Evolutionary conservation across 345 rosid genomes (phyloP).

Genomic region (Sapria himalayana): DNA sequence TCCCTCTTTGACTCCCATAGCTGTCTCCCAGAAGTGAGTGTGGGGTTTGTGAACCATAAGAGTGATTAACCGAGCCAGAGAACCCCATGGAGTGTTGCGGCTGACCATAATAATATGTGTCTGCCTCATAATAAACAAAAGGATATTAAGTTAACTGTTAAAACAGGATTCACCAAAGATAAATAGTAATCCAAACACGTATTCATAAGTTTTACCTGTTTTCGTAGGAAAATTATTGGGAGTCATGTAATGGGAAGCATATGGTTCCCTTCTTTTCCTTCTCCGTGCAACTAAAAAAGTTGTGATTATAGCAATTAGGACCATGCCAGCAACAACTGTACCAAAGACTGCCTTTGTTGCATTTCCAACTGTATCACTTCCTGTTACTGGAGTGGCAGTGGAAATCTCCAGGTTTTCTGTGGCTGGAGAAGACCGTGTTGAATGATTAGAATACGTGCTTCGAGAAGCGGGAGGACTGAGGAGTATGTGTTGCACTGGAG

Average conservation of each 20-base stretch:
- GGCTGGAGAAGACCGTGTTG: conserved; percentile 5
- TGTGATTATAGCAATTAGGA: conserved; percentile 33
- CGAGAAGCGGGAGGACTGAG: conserved; percentile 7
- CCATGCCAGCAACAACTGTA: conserved; percentile 22
- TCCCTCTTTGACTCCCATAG: conserved; percentile 27
- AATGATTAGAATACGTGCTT: too few relatives aligned
- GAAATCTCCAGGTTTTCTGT: neutral
- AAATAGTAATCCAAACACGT: neutral
- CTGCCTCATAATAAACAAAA: conserved; percentile 14
- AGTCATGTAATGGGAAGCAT: conserved; percentile 21
- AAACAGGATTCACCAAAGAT: neutral
- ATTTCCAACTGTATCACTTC: conserved; percentile 1
- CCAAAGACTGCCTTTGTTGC: conserved; percentile 13
- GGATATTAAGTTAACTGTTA: too few relatives aligned
- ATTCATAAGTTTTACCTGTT: conserved; percentile 21
- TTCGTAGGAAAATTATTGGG: conserved; percentile 21
- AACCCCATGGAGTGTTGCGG: conserved; percentile 11
- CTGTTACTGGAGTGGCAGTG: conserved; percentile 2
- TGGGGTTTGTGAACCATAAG: conserved; percentile 21
- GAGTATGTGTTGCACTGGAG: conserved; percentile 11
- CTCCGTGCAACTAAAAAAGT: conserved; percentile 18
- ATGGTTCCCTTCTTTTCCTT: conserved; percentile 24
- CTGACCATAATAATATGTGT: conserved; percentile 31
- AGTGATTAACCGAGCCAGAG: conserved; percentile 17
- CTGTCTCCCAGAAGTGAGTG: conserved; percentile 15